Evolutionary conservation across 441 rosid genomes (phyloP).

Genomic region (Pelargonium australe): DNA sequence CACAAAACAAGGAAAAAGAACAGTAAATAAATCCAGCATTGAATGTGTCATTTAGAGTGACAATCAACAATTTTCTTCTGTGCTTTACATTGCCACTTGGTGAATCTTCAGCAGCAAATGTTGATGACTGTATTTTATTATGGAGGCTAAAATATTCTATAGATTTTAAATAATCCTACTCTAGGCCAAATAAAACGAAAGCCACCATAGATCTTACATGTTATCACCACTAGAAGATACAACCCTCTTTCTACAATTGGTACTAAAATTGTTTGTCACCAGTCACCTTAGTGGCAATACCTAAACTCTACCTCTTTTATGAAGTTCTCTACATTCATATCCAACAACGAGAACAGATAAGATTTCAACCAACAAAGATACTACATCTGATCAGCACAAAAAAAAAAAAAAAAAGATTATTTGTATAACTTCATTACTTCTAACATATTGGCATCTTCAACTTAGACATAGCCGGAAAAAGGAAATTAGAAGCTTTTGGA

Average conservation of each 20-base stretch:
- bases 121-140: background rate
- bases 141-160: background rate
- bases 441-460: background rate
- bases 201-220: background rate
- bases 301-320: background rate
- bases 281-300: background rate
- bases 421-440: background rate
- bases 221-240: background rate
- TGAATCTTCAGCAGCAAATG: background rate
- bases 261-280: background rate
- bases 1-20: no score
- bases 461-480: background rate
- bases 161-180: background rate
- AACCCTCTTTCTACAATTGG: background rate
- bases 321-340: background rate
- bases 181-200: background rate
- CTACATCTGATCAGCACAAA: background rate
- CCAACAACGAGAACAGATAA: background rate
- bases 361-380: constrained; percentile 2
- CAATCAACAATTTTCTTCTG: no score
- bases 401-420: background rate
- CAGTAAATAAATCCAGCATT: no score
- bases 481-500: background rate
- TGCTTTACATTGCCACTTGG: no score
- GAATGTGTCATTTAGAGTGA: no score